A percentile compares a stretch with the other conserved stretches of the same genome.
These are phyloP conservation scores for Ceratobasidium sp. DNA, from an alignment of 1,284 basidiomycete species.

Conservation along the genomic window DNA sequence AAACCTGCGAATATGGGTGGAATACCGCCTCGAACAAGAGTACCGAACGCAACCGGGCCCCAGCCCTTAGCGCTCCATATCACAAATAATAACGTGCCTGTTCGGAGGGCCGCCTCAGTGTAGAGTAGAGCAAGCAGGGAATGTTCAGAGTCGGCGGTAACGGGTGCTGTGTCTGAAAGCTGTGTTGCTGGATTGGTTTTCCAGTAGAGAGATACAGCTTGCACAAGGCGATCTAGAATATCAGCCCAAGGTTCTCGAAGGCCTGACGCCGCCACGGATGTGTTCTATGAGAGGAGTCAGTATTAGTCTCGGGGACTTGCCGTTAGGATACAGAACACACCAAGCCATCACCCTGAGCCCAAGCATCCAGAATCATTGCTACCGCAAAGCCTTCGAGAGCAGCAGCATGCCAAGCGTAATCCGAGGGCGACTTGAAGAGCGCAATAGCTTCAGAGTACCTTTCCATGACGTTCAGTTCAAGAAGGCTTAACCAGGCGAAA, in stretches of 20 bases:
- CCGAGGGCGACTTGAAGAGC: constrained; percentile 77
- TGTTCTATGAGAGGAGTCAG: constrained; percentile 55
- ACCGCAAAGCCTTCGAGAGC: constrained; percentile 87
- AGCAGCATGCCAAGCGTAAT: constrained; percentile 89
- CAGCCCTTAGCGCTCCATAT: constrained; percentile 90
- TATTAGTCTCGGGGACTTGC: constrained; percentile 27
- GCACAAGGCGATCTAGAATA: constrained; percentile 74
- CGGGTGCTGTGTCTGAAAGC: constrained; percentile 39
- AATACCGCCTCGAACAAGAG: constrained; percentile 75
- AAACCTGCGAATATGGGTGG: constrained; percentile 67
- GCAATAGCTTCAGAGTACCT: constrained; percentile 87
- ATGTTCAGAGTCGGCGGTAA: constrained; percentile 68
- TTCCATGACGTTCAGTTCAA: constrained; percentile 48
- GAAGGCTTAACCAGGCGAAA: constrained; percentile 9
- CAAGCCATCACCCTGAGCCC: constrained; percentile 80
- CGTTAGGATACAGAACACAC: constrained; percentile 62
- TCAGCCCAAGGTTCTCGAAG: constrained; percentile 78
- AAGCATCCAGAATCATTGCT: constrained; percentile 82
- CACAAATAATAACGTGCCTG: constrained; percentile 76
- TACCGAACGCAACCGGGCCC: constrained; percentile 83
- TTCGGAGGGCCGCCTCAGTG: constrained; percentile 74
- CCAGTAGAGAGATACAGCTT: constrained; percentile 74
- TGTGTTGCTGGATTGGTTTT: constrained; percentile 61
- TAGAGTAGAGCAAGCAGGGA: constrained; percentile 77
- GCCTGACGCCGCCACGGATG: constrained; percentile 60